phyloP scores from a whole-genome alignment of 345 rosid species.

The Clarkia xantiana region DNA sequence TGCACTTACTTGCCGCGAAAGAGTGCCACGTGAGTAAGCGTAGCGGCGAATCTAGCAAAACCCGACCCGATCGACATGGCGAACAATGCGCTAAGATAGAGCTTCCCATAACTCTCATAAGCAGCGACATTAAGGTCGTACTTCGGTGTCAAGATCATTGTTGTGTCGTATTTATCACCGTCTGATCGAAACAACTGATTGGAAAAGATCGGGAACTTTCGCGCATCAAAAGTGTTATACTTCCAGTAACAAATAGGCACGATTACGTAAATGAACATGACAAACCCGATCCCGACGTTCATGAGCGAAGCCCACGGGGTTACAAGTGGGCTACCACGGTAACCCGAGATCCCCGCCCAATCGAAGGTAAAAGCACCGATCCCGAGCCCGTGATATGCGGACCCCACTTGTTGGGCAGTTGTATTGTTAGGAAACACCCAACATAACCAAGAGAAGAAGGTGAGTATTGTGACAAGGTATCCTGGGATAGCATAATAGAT shows the following conservation, averaged over 20 bases:
- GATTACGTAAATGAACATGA: conserved; percentile 72
- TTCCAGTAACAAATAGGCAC: conserved; percentile 92
- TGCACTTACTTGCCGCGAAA: conserved; percentile 68
- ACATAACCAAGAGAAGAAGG: conserved; percentile 91
- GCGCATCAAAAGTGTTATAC: conserved; percentile 65
- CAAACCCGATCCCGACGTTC: conserved; percentile 71
- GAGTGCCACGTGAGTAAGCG: conserved; percentile 80
- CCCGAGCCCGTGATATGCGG: conserved; percentile 85
- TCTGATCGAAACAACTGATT: conserved; percentile 53
- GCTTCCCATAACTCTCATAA: conserved; percentile 64
- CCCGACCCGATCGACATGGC: conserved; percentile 87
- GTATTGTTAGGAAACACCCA: conserved; percentile 70
- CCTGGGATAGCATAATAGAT: conserved; percentile 68
- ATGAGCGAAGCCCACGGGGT: conserved; percentile 75
- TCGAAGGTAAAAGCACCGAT: conserved; percentile 84
- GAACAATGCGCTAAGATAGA: conserved; percentile 86
- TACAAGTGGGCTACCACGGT: conserved; percentile 80
- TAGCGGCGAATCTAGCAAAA: conserved; percentile 80
- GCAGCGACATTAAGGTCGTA: conserved; percentile 57
- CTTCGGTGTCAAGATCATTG: conserved; percentile 57
- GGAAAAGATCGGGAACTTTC: conserved; percentile 78
- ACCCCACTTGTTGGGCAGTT: conserved; percentile 93
- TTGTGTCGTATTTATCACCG: conserved; percentile 72
- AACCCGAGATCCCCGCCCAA: conserved; percentile 93
- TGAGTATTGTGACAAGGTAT: conserved; percentile 64